phyloP scores from a whole-genome alignment of 73 alveolate genomes.

The Paramecium primaurelia region DNA sequence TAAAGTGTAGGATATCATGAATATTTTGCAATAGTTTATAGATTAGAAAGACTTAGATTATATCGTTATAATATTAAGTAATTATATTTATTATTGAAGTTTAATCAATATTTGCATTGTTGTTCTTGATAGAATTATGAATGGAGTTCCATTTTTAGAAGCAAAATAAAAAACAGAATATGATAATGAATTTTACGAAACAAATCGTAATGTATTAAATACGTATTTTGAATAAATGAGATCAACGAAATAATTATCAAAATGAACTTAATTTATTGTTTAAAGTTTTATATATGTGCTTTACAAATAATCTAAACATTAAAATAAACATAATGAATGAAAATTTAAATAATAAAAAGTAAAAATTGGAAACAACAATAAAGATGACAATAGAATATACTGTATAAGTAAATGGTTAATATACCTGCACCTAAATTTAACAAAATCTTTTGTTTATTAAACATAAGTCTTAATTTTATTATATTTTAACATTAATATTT shows the following conservation, averaged over 20 bases:
- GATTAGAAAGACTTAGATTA: not conserved
- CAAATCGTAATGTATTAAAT: not conserved
- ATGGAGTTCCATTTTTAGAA: not conserved
- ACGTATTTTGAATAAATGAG: not conserved
- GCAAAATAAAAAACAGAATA: not conserved
- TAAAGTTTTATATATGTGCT: not conserved
- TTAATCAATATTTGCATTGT: not conserved
- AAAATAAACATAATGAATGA: no score
- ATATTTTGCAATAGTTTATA: constrained; percentile 26
- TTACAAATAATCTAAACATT: no score
- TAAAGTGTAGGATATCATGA: constrained; percentile 10
- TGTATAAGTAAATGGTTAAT: no score
- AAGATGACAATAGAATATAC: no score
- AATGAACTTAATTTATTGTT: not conserved
- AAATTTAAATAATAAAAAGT: no score
- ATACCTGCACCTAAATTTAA: no score
- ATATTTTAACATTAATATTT: no score
- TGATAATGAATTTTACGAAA: not conserved
- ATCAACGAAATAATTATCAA: not conserved
- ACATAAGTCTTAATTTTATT: no score
- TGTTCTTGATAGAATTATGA: not conserved
- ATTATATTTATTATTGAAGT: not conserved
- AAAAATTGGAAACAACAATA: no score
- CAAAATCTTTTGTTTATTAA: no score
- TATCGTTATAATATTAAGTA: not conserved